A percentile compares a stretch with the other conserved stretches of the same genome.
Conservation (phyloP, 2,329 filamentous ascomycete species). For the Gaeumannomyces sp. region DNA sequence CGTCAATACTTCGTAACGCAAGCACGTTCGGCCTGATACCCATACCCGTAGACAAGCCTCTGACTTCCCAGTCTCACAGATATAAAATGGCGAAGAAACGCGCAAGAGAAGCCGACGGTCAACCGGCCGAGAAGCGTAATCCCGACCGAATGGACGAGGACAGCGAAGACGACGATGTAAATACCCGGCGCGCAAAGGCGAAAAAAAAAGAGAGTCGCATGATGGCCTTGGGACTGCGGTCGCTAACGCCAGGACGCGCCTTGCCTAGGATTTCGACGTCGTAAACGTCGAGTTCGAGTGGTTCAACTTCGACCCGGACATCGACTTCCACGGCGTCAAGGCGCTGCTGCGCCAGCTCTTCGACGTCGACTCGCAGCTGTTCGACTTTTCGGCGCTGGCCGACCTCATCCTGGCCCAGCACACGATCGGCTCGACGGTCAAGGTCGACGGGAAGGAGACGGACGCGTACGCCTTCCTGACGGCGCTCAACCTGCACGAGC, state of each 20-base stretch:
- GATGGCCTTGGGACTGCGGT: conserved; percentile 5
- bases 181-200: not conserved
- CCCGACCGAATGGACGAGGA: conserved; percentile 35
- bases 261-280: conserved; percentile 71
- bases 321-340: conserved; percentile 95
- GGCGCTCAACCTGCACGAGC: conserved; percentile 73
- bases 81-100: conserved; percentile 29
- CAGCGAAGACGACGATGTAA: conserved; percentile 48
- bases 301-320: conserved; percentile 86
- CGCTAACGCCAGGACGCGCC: conserved; percentile 12
- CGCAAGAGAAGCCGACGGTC: conserved; percentile 28
- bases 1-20: not conserved
- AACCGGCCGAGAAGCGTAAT: conserved; percentile 20
- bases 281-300: conserved; percentile 97
- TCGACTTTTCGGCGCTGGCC: conserved; percentile 80
- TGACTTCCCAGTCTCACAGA: not conserved
- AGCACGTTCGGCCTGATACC: not conserved
- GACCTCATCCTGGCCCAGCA: conserved; percentile 81
- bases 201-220: conserved; percentile 11
- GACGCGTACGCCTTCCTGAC: conserved; percentile 93
- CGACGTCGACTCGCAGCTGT: conserved; percentile 77
- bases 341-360: conserved; percentile 84
- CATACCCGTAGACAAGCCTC: not conserved
- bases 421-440: conserved; percentile 87
- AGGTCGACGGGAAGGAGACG: conserved; percentile 89